A percentile compares a stretch with the other conserved stretches of the same genome.
These are phyloP conservation scores for Plasmodium reichenowi DNA, from an alignment of 169 alveolate genomes.

Conservation along the genomic window DNA sequence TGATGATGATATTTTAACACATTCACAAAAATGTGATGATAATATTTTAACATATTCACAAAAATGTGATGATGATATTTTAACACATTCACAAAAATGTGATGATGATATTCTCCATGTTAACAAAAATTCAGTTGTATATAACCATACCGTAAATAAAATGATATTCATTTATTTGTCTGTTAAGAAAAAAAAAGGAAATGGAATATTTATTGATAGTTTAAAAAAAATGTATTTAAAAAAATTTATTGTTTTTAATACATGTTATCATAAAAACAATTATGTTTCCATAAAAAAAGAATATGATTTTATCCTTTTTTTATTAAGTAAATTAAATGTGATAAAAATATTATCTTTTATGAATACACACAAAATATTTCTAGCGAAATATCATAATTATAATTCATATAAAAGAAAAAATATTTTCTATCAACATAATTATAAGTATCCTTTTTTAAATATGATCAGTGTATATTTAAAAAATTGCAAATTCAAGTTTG, in stretches of 20 bases:
- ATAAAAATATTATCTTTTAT: slow-evolving; percentile 53
- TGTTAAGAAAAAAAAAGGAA: slow-evolving; percentile 50
- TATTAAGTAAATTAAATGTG: slow-evolving; percentile 60
- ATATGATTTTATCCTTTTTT: slow-evolving; percentile 57
- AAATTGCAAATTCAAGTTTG: slow-evolving; percentile 29
- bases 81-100: no score
- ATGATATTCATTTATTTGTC: slow-evolving; percentile 48
- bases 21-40: no score
- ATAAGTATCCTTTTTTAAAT: slow-evolving; percentile 68
- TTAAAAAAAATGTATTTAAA: slow-evolving; percentile 66
- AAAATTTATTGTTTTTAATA: slow-evolving; percentile 17
- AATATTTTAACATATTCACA: no score
- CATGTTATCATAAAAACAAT: slow-evolving; percentile 5
- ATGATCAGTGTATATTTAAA: slow-evolving; percentile 56
- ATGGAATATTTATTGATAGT: slow-evolving; percentile 62
- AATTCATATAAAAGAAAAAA: slow-evolving; percentile 56
- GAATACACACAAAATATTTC: slow-evolving; percentile 63
- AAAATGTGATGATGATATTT: neutral
- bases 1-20: neutral
- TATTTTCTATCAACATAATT: slow-evolving; percentile 53
- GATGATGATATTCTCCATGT: neutral
- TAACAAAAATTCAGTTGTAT: slow-evolving; percentile 2
- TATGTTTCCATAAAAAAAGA: slow-evolving; percentile 49
- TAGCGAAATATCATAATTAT: slow-evolving; percentile 46
- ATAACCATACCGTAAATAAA: slow-evolving; percentile 26